These are phyloP conservation scores for Cardamine chenopodiifolia DNA, from an alignment of 345 rosid genomes.

Conservation along the genomic window DNA sequence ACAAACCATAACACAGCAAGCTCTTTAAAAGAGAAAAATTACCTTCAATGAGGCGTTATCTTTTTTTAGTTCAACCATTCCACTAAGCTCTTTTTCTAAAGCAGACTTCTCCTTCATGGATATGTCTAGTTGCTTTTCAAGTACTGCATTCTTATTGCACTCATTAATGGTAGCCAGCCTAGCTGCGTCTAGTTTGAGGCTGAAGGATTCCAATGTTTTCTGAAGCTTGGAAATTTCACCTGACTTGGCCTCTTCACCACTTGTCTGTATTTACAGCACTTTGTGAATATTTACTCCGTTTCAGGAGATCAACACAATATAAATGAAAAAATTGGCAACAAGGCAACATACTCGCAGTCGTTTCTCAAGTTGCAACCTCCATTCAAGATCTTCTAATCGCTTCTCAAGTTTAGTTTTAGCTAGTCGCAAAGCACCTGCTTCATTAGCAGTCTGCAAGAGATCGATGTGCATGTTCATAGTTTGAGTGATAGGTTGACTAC, in stretches of 20 bases:
- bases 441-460: constrained; percentile 80
- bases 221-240: constrained; percentile 77
- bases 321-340: constrained; percentile 14
- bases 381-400: constrained; percentile 88
- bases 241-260: constrained; percentile 76
- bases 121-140: constrained; percentile 78
- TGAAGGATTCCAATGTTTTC: constrained; percentile 68
- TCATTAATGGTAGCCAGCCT: constrained; percentile 83
- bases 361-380: constrained; percentile 90
- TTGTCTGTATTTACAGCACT: constrained; percentile 55
- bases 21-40: constrained; percentile 26
- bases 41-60: constrained; percentile 81
- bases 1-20: constrained; percentile 20
- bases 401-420: constrained; percentile 96
- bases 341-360: constrained; percentile 73
- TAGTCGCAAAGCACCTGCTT: constrained; percentile 88
- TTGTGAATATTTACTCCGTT: constrained; percentile 27
- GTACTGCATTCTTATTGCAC: constrained; percentile 83
- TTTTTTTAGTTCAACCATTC: constrained; percentile 65
- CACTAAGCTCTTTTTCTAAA: constrained; percentile 67
- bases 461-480: constrained; percentile 20
- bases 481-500: constrained; percentile 20
- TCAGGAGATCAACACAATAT: constrained; percentile 20
- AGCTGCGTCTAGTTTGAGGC: constrained; percentile 91
- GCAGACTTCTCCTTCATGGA: constrained; percentile 75